phyloP scores from a whole-genome alignment of 2,329 filamentous ascomycete genomes.

The Elsinoe ampelina region DNA sequence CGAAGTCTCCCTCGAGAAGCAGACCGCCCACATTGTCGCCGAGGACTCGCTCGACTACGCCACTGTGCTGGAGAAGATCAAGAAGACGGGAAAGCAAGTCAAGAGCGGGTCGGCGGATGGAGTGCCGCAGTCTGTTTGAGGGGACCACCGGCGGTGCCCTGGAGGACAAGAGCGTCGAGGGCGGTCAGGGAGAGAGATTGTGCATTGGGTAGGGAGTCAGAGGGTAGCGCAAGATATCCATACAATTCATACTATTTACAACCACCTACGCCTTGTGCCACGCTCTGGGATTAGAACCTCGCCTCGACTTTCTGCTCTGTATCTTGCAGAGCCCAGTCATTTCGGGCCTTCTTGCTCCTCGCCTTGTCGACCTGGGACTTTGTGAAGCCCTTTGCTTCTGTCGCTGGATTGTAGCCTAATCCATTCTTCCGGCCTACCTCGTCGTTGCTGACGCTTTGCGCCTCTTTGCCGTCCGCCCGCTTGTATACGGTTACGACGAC shows the following conservation, averaged over 20 bases:
- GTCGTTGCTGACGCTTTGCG: constrained; percentile 50
- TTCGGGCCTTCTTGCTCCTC: constrained; percentile 58
- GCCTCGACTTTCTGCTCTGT: constrained; percentile 63
- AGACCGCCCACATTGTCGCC: constrained; percentile 70
- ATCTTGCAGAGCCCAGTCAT: constrained; percentile 70
- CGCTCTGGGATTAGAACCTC: constrained; percentile 45
- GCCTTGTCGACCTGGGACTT: constrained; percentile 59
- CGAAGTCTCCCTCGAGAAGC: constrained; percentile 77
- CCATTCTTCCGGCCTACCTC: constrained; percentile 57
- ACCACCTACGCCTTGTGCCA: neutral
- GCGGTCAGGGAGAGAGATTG: neutral
- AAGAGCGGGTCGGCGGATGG: constrained; percentile 67
- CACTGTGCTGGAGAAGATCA: constrained; percentile 75
- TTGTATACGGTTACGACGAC: constrained; percentile 85
- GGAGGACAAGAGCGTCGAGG: neutral
- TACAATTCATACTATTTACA: constrained; percentile 10
- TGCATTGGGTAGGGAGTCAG: neutral
- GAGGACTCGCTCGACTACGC: constrained; percentile 63
- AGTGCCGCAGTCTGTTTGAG: constrained; percentile 30
- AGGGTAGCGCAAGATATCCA: constrained; percentile 9
- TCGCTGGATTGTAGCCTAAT: constrained; percentile 85
- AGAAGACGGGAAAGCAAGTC: constrained; percentile 91
- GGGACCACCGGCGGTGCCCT: neutral
- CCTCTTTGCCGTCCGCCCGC: constrained; percentile 64
- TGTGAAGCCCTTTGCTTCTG: constrained; percentile 82